Base-by-base conservation (phyloP, 179 eudicot species). In the Silene coronaria region DNA sequence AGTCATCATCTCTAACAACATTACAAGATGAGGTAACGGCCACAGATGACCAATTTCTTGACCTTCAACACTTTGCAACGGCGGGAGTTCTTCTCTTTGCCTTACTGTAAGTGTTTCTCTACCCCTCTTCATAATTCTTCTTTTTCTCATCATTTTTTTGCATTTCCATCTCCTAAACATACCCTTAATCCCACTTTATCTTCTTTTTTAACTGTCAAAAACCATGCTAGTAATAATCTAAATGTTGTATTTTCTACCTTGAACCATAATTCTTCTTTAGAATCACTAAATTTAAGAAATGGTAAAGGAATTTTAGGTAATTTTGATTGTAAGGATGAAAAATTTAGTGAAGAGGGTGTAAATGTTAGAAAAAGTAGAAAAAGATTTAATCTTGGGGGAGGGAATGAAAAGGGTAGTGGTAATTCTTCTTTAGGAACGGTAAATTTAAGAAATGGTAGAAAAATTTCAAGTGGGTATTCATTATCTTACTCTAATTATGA, bases 41-140 rank as follows among this genome's bases (percentile, higher is more conserved):
- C 91, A 87, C 88, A 83, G 74, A 92, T 91, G 97, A 89, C 89
- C 86, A 75, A 75, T 60, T 77, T 81, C 85, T 53, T 82, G 30
- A 77, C 68, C 88, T 70, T 82, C 59, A 80, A 79, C 80, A 82
- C 87, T 26, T 74, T 79, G 6, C 91, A 83, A 67, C 81, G 78
- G 80, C 83, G 86, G 72, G 76, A 84, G 63, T 79, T 84, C 76
- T 73, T 65, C 75, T 76, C 89, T 10, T 21, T 55, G 65, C 8
- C 82, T 45, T 75, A 53, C 79, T 87, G 93, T 85, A 85, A 85
- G 86, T 87, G 53, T 36, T 78, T 66, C 46, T 55, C 84, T 78
- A 63, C 78, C 58, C 73, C 78, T 76, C 59, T 82, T 72, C 78
- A 24, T 76, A 82, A 81, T 60, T 87, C 80, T 59, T 81, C 55